Percentiles rank a stretch among this genome's conserved stretches.
Conservation (phyloP, 345 rosid genomes). For the Raphanus sativus region DNA sequence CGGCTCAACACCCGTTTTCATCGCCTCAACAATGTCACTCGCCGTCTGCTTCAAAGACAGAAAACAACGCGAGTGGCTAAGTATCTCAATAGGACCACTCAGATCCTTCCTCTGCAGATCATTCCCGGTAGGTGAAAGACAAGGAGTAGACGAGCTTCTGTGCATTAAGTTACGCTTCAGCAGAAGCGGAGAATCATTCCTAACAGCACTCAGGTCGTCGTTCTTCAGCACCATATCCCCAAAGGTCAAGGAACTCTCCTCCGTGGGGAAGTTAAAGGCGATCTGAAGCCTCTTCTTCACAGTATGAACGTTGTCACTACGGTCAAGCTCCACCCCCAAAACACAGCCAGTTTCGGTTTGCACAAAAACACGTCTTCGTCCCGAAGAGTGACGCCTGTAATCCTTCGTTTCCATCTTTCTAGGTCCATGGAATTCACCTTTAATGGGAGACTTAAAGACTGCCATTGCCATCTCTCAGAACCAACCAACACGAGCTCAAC, state of each 20-base stretch:
- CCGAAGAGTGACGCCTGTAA: constrained; percentile 39
- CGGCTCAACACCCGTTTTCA: constrained; percentile 56
- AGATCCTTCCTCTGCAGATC: constrained; percentile 51
- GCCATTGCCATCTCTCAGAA: constrained; percentile 56
- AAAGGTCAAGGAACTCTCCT: constrained; percentile 59
- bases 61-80: constrained; percentile 45
- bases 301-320: constrained; percentile 55
- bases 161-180: constrained; percentile 53
- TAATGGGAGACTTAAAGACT: constrained; percentile 46
- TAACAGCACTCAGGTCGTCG: constrained; percentile 59
- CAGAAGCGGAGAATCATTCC: constrained; percentile 60
- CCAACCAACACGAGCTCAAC: constrained; percentile 27
- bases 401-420: constrained; percentile 51
- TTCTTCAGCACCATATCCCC: constrained; percentile 57
- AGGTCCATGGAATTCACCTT: constrained; percentile 46
- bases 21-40: constrained; percentile 49
- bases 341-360: constrained; percentile 70
- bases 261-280: constrained; percentile 52
- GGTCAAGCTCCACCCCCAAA: constrained; percentile 60
- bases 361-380: constrained; percentile 57
- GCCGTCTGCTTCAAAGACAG: constrained; percentile 41
- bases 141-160: constrained; percentile 63
- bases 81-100: constrained; percentile 57
- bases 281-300: constrained; percentile 58
- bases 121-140: constrained; percentile 57